phyloP scores from a whole-genome alignment of 1,139 yeast species.

The Trichomonascaceae sp. region DNA sequence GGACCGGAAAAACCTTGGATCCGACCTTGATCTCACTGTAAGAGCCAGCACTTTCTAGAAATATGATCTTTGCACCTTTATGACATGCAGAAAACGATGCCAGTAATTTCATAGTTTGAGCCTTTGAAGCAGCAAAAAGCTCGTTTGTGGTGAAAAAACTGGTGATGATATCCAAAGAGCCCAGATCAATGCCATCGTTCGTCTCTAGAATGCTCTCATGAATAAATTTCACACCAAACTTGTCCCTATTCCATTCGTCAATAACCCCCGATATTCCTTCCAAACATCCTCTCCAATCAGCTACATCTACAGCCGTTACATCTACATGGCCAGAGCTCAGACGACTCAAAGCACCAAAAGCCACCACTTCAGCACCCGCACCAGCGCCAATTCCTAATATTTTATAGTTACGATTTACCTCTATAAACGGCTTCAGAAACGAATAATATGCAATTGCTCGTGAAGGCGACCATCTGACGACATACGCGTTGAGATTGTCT shows the following conservation, averaged over 20 bases:
- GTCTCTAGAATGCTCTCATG: conserved; percentile 20
- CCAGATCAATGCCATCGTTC: conserved; percentile 25
- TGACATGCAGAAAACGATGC: conserved; percentile 45
- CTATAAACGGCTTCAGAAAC: conserved; percentile 37
- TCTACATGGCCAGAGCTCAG: conserved; percentile 16
- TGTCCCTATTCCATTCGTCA: conserved; percentile 17
- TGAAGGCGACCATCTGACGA: conserved; percentile 81
- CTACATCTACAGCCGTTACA: conserved; percentile 62
- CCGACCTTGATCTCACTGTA: conserved; percentile 78
- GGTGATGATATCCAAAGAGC: conserved; percentile 46
- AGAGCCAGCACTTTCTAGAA: conserved; percentile 87
- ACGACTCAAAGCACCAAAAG: conserved; percentile 50
- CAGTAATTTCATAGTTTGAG: conserved; percentile 55
- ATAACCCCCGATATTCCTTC: conserved; percentile 40
- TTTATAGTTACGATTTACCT: conserved; percentile 5
- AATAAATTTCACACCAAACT: conserved; percentile 42
- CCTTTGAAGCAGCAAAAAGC: conserved; percentile 62
- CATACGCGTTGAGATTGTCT: conserved; percentile 67
- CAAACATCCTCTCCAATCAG: conserved; percentile 64
- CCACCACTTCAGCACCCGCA: conserved; percentile 79
- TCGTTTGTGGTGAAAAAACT: conserved; percentile 82
- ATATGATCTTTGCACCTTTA: conserved; percentile 53
- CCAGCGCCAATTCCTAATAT: conserved; percentile 64
- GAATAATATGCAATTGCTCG: conserved; percentile 70
- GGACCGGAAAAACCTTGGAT: conserved; percentile 70